These are phyloP conservation scores for Cercospora zeae-maydis DNA, from an alignment of 2,329 filamentous ascomycete genomes.

Conservation along the genomic window DNA sequence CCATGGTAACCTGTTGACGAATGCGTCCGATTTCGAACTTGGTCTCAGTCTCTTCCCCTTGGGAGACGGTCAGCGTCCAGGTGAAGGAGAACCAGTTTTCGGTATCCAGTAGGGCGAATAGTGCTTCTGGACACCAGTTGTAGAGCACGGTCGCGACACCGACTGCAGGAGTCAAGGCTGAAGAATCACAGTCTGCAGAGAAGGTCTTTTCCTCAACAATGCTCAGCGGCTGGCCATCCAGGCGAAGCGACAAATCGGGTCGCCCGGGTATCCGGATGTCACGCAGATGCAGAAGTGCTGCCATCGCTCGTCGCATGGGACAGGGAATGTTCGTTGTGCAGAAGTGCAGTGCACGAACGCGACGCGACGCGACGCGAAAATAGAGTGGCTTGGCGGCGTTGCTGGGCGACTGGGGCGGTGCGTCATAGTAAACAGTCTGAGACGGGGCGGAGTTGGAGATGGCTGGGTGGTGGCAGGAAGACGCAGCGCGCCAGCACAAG, in stretches of 20 bases:
- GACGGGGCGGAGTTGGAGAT: slow-evolving; percentile 10
- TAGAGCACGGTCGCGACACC: slow-evolving; percentile 24
- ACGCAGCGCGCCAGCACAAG: neutral
- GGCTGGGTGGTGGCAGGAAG: slow-evolving; percentile 7
- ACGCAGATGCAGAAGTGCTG: neutral
- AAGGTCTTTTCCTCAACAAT: neutral
- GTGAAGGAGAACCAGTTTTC: slow-evolving; percentile 26
- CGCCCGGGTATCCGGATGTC: slow-evolving; percentile 6
- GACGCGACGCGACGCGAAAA: neutral
- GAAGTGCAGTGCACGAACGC: neutral
- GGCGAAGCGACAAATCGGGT: neutral
- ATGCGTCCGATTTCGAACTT: slow-evolving; percentile 26
- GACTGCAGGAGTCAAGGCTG: slow-evolving; percentile 15
- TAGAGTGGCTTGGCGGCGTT: neutral
- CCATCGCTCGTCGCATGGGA: neutral
- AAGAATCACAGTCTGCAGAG: neutral
- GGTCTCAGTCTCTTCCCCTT: neutral
- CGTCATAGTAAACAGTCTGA: slow-evolving; percentile 2
- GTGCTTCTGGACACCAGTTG: slow-evolving; percentile 22
- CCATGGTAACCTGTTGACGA: slow-evolving; percentile 22
- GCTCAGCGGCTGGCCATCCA: slow-evolving; percentile 7
- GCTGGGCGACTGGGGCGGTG: neutral
- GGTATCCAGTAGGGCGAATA: slow-evolving; percentile 22
- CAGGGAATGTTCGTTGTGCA: neutral
- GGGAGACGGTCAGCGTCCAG: slow-evolving; percentile 17